phyloP scores from a whole-genome alignment of 179 eudicot species.

The Beta macrorhiza region DNA sequence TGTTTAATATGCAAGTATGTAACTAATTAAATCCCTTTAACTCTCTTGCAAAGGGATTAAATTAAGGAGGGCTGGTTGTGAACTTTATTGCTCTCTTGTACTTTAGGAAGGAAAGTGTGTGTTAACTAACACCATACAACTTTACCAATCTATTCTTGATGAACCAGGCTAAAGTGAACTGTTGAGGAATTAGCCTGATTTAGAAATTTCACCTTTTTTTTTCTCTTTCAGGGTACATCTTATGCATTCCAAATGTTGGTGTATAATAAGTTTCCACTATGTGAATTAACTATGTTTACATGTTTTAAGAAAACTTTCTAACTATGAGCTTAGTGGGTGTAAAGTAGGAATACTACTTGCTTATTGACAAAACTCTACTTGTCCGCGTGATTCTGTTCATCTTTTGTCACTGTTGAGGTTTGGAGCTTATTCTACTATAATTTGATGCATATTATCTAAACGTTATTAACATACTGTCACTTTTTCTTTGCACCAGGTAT shows the following conservation, averaged over 20 bases:
- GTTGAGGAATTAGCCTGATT: too few species aligned
- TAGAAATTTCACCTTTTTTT: too few species aligned
- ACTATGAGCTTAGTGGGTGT: not conserved
- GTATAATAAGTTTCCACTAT: not conserved
- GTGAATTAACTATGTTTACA: not conserved
- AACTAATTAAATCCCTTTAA: not conserved
- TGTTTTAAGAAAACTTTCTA: too few species aligned
- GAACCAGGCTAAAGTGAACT: too few species aligned
- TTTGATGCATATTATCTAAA: not conserved
- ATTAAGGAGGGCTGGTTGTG: not conserved
- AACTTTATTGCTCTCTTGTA: not conserved
- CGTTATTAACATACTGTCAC: not conserved
- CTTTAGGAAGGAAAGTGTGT: not conserved
- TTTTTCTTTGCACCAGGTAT: conserved; percentile 48
- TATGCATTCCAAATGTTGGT: not conserved
- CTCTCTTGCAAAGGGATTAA: too few species aligned
- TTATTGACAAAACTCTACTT: too few species aligned
- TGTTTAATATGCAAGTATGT: not conserved
- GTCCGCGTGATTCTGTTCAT: not conserved
- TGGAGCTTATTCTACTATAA: not conserved
- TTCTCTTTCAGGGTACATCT: too few species aligned
- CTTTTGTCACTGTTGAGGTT: not conserved
- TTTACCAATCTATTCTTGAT: too few species aligned
- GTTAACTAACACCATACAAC: too few species aligned
- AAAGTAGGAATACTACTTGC: not conserved